Evolutionary conservation across 179 eudicot genomes (phyloP).

Genomic region (Spergularia azorica): DNA sequence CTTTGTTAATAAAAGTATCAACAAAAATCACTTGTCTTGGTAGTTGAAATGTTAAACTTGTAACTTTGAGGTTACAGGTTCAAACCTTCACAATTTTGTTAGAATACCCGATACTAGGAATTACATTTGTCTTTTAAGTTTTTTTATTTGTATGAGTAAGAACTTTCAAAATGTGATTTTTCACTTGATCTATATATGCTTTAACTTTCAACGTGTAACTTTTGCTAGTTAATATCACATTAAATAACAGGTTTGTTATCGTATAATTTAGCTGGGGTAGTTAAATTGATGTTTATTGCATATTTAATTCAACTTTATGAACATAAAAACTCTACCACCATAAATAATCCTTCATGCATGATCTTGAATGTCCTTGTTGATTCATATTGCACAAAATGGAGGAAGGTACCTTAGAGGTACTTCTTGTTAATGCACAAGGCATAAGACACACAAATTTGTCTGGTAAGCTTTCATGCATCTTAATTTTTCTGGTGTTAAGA

Average conservation of each 20-base stretch:
- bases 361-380: not conserved
- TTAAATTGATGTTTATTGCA: conserved; percentile 4
- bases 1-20: no score
- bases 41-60: no score
- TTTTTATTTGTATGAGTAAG: no score
- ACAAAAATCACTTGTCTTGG: no score
- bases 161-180: no score
- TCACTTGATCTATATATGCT: no score
- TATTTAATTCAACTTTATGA: conserved; percentile 13
- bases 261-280: conserved; percentile 1
- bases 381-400: conserved; percentile 39
- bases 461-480: conserved; percentile 39
- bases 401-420: conserved; percentile 67
- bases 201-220: no score
- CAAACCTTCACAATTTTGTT: no score
- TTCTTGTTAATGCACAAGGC: conserved; percentile 75
- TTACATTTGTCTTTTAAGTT: no score
- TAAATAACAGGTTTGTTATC: not conserved
- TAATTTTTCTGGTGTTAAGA: not conserved
- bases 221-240: no score
- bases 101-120: no score
- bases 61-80: no score
- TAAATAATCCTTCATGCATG: not conserved
- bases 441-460: conserved; percentile 49
- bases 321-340: conserved; percentile 2